phyloP scores from a whole-genome alignment of 2,329 filamentous ascomycete species.

The Beauveria bassiana region DNA sequence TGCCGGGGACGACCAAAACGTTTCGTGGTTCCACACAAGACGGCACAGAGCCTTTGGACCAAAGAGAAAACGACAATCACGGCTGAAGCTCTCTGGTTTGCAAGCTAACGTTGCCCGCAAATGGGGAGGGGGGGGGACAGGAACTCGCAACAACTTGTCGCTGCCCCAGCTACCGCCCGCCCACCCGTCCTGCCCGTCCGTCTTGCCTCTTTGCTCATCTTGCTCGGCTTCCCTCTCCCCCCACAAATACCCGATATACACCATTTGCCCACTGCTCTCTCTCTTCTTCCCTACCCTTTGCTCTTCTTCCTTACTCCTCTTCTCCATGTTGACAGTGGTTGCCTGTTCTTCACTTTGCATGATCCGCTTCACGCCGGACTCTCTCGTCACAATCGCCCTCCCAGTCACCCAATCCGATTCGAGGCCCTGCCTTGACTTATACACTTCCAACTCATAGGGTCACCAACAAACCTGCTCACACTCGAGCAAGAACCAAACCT shows the following conservation, averaged over 20 bases:
- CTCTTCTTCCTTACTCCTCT: neutral
- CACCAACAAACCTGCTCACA: neutral
- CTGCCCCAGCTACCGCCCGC: conserved; percentile 8
- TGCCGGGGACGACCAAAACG: conserved; percentile 1
- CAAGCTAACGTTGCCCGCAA: too few relatives aligned
- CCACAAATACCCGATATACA: conserved; percentile 11
- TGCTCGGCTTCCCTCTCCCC: neutral
- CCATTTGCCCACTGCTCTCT: neutral
- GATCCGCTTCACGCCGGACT: neutral
- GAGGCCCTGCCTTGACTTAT: neutral
- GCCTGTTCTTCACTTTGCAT: neutral
- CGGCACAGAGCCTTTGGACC: too few relatives aligned
- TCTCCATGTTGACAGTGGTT: neutral
- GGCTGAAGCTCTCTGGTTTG: too few relatives aligned
- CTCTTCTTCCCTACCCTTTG: neutral
- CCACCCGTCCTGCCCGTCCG: neutral
- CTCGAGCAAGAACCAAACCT: neutral
- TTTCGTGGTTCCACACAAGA: too few relatives aligned
- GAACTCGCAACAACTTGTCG: neutral
- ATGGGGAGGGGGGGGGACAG: neutral
- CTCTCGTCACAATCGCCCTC: neutral
- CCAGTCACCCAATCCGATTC: neutral
- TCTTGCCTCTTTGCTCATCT: neutral
- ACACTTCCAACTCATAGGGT: neutral
- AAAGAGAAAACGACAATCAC: too few relatives aligned